phyloP scores from a whole-genome alignment of 352 stramenopile genomes.

The Poterioochromonas sp. region DNA sequence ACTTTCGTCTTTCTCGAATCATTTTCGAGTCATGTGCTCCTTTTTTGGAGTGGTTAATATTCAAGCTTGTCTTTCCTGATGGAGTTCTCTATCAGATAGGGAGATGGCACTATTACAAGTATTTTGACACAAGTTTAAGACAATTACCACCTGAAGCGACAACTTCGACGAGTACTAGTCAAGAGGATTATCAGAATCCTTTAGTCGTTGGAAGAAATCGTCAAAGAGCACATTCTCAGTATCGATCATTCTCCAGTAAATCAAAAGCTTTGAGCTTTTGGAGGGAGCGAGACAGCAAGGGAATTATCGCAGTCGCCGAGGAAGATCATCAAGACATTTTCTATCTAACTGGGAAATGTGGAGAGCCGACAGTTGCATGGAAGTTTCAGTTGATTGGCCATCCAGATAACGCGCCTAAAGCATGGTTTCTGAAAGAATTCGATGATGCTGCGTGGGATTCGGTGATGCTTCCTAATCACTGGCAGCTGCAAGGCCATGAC shows the following conservation, averaged over 20 bases:
- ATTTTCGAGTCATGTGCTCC: too few relatives aligned
- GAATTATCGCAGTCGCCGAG: too few relatives aligned
- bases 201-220: neutral
- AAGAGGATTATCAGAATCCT: too few relatives aligned
- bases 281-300: neutral
- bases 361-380: neutral
- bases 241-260: neutral
- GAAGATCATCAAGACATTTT: neutral
- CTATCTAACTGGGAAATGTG: neutral
- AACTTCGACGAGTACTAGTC: too few relatives aligned
- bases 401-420: neutral
- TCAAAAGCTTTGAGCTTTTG: neutral
- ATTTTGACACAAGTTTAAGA: too few relatives aligned
- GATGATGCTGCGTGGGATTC: neutral
- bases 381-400: slow-evolving; percentile 20
- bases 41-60: too few relatives aligned
- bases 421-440: neutral
- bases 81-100: too few relatives aligned
- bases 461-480: slow-evolving; percentile 15
- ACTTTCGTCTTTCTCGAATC: too few relatives aligned
- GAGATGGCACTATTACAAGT: too few relatives aligned
- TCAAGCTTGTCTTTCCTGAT: too few relatives aligned
- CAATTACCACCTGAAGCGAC: too few relatives aligned
- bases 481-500: slow-evolving; percentile 46
- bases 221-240: neutral